Conservation (phyloP, 148 eudicot species). For the Persicaria maculosa region DNA sequence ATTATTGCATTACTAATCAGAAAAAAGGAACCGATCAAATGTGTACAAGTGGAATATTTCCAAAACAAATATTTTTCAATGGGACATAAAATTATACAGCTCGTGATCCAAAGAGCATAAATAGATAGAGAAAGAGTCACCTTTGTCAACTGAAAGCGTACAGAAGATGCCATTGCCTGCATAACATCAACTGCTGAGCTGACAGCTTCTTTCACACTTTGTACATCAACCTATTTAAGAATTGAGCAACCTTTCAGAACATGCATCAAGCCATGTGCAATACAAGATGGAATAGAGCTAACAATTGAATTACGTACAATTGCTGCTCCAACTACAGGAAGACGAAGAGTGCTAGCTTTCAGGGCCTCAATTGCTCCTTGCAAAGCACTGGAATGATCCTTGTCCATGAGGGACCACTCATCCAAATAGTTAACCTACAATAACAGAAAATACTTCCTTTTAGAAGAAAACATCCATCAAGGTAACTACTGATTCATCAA, state of each 20-base stretch:
- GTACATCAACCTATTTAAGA: constrained; percentile 59
- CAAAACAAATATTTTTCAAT: neutral
- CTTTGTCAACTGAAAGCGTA: constrained; percentile 46
- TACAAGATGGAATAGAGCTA: neutral
- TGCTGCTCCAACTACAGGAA: constrained; percentile 93
- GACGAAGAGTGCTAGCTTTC: constrained; percentile 97
- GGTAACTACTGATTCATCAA: neutral
- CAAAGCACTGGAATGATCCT: constrained; percentile 63
- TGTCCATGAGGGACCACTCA: constrained; percentile 78
- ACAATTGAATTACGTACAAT: constrained; percentile 36
- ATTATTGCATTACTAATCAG: neutral
- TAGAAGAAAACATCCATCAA: constrained; percentile 2
- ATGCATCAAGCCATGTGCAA: neutral
- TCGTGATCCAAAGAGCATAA: neutral
- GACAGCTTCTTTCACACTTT: constrained; percentile 71
- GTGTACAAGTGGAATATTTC: neutral
- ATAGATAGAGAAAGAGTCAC: constrained; percentile 25
- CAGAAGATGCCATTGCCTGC: constrained; percentile 70
- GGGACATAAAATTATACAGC: neutral
- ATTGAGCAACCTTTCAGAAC: neutral
- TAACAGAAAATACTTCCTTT: neutral
- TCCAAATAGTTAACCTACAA: constrained; percentile 65
- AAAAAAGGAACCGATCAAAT: neutral
- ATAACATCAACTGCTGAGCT: constrained; percentile 78
- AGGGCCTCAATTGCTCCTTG: constrained; percentile 86